Evolutionary conservation across 805 yeast species (phyloP), one percentile per base, ranked within the genome.

Genomic region (Pichia scutulata): DNA sequence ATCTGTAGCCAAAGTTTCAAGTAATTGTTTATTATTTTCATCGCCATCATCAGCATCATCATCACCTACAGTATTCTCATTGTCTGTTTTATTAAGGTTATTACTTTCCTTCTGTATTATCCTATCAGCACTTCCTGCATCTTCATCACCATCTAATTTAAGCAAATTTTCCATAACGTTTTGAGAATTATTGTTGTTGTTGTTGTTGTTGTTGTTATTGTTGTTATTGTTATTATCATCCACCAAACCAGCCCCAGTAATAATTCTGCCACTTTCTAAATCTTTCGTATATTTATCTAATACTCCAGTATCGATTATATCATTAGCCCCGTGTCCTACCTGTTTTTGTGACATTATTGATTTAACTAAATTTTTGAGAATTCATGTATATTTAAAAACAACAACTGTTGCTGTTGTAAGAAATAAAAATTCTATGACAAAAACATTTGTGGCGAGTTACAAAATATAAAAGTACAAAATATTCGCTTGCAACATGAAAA

Each of bases 1-100:
- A 43, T 64, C 68, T 26, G 55, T 60, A 13, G 57, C 57, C n/a
- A 64, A 55, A 43, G 57, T 57, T 1, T 57, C 60, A 12, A 64
- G 50, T 24, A 64, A 48, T 18, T 50, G 53, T 13, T 43, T 44
- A 12, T 52, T 43, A 1, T 36, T 36, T 7, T 19, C 43, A n/a
- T 46, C 52, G 23, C 26, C 45, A 22, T 24, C 48, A 7, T 44
- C 48, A 19, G 23, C 42, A 26, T 24, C 41, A n/a, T 19, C 41
- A 7, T 41, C 43, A 28, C 24, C 47, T 21, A 18, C 41, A n/a
- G 45, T 39, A 24, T 16, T 14, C 16, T 25, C 36, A 16, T 22
- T 23, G 13, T n/a, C 44, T 10, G 30, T 26, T 26, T 26, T 26
- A 13, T 7, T 26, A 26, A 26, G 30, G 10, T 5, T 30, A 6